These are phyloP conservation scores for Penicillium sp. DNA, from an alignment of 2,329 filamentous ascomycete genomes.

Conservation along the genomic window DNA sequence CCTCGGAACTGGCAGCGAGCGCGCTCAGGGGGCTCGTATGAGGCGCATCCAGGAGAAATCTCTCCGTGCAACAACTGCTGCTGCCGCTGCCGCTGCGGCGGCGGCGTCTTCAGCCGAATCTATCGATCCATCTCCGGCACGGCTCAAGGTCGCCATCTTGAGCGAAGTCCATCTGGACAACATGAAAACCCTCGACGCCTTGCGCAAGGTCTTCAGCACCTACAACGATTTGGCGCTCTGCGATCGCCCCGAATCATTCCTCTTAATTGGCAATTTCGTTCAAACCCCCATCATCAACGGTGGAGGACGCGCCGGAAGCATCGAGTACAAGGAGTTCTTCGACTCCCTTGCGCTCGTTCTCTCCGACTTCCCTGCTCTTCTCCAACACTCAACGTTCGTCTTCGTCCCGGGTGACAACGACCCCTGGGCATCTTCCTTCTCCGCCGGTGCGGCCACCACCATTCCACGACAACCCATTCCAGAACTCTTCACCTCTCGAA, in stretches of 20 bases:
- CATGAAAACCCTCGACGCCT: slow-evolving; percentile 70
- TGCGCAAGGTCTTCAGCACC: slow-evolving; percentile 68
- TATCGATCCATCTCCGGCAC: slow-evolving; percentile 12
- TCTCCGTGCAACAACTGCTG: slow-evolving; percentile 37
- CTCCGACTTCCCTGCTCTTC: slow-evolving; percentile 72
- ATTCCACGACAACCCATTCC: slow-evolving; percentile 57
- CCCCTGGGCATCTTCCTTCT: slow-evolving; percentile 86
- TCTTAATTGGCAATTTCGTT: slow-evolving; percentile 80
- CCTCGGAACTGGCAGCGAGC: slow-evolving; percentile 81
- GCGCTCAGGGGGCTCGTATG: slow-evolving; percentile 77
- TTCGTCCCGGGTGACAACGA: slow-evolving; percentile 97
- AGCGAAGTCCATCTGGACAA: slow-evolving; percentile 83
- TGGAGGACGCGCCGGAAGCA: slow-evolving; percentile 68
- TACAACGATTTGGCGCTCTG: slow-evolving; percentile 64
- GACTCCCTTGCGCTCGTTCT: slow-evolving; percentile 78
- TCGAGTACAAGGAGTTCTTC: slow-evolving; percentile 96
- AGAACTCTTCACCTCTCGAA: slow-evolving; percentile 80
- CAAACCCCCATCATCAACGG: slow-evolving; percentile 55
- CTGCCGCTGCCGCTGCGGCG: slow-evolving; percentile 17
- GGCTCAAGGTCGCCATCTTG: slow-evolving; percentile 62
- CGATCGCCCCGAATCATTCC: slow-evolving; percentile 67
- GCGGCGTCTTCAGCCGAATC: slow-evolving; percentile 21
- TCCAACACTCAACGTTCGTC: slow-evolving; percentile 75
- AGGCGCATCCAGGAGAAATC: slow-evolving; percentile 67
- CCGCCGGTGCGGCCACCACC: slow-evolving; percentile 42